Evolutionary conservation across 768 basidiomycete species (phyloP).

Genomic region (Calvatia gigantea): DNA sequence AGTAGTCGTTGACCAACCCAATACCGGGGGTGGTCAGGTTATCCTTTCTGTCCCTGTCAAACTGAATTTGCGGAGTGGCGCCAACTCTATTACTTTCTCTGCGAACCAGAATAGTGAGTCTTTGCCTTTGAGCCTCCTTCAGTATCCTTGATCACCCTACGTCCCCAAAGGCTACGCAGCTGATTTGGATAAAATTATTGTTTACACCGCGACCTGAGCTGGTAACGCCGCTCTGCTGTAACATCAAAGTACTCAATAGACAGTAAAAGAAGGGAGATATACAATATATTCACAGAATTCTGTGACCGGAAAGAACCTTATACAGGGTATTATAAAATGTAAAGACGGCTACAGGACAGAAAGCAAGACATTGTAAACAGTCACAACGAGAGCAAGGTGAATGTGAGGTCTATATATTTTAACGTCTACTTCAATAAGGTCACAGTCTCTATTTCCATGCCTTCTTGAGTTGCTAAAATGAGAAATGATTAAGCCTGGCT

Average conservation of each 20-base stretch:
- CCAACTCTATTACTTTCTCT: conserved; percentile 49
- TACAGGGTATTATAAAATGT: neutral
- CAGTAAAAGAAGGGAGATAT: neutral
- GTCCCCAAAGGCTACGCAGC: conserved; percentile 45
- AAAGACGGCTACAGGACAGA: neutral
- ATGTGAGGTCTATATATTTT: neutral
- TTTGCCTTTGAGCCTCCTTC: neutral
- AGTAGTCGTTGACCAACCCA: conserved; percentile 53
- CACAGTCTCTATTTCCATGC: conserved; percentile 39
- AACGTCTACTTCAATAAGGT: neutral
- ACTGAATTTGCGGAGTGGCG: conserved; percentile 43
- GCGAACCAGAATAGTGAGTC: conserved; percentile 47
- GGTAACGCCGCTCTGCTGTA: neutral
- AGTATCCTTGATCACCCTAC: neutral
- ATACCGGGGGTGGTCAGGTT: conserved; percentile 51
- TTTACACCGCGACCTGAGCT: conserved; percentile 43
- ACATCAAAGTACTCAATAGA: neutral
- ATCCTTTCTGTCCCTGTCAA: conserved; percentile 56
- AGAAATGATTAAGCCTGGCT: neutral
- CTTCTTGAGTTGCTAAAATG: conserved; percentile 64
- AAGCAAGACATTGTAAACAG: neutral
- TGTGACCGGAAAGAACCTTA: neutral
- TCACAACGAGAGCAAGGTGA: neutral
- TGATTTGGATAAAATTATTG: conserved; percentile 59
- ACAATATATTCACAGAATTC: neutral